Conservation (phyloP, 495 filamentous ascomycete genomes). For the Baudoinia panamericana region DNA sequence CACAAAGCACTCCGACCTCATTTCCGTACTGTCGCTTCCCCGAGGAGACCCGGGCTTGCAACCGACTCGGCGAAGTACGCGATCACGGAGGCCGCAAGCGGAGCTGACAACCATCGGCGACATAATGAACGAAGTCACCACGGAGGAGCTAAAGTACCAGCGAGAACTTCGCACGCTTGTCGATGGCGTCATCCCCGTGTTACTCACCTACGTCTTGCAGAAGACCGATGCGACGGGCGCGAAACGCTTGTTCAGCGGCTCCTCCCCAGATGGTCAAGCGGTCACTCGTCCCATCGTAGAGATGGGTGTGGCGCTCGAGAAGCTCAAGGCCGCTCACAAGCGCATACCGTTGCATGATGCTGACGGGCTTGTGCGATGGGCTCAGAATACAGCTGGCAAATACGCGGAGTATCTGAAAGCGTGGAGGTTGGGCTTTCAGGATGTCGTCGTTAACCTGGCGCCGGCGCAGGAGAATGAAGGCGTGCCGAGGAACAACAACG, state of each 20-base stretch:
- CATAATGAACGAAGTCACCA: conserved; percentile 64
- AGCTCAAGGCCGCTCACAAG: conserved; percentile 65
- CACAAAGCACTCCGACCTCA: conserved; percentile 84
- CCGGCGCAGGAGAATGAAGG: conserved; percentile 51
- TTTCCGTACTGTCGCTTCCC: conserved; percentile 77
- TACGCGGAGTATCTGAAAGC: conserved; percentile 81
- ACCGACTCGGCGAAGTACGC: conserved; percentile 47
- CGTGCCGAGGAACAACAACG: conserved; percentile 61
- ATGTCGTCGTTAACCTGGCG: conserved; percentile 85
- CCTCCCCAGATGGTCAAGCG: conserved; percentile 42
- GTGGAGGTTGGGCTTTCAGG: conserved; percentile 91
- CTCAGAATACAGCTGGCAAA: conserved; percentile 55
- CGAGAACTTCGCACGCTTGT: conserved; percentile 88
- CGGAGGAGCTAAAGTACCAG: conserved; percentile 81
- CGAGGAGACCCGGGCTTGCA: conserved; percentile 30
- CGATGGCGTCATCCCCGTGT: conserved; percentile 88
- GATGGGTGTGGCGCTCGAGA: conserved; percentile 85
- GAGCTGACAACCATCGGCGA: conserved; percentile 55
- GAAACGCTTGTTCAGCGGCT: conserved; percentile 51
- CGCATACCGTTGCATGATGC: conserved; percentile 59
- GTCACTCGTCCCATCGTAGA: conserved; percentile 82
- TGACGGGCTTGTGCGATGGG: conserved; percentile 64
- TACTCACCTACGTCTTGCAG: conserved; percentile 72
- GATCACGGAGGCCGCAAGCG: conserved; percentile 53
- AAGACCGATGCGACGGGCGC: conserved; percentile 52